Evolutionary conservation across 2,329 filamentous ascomycete genomes (phyloP), one percentile per base, ranked within the genome.

Genomic region (Aspergillus ibericus): DNA sequence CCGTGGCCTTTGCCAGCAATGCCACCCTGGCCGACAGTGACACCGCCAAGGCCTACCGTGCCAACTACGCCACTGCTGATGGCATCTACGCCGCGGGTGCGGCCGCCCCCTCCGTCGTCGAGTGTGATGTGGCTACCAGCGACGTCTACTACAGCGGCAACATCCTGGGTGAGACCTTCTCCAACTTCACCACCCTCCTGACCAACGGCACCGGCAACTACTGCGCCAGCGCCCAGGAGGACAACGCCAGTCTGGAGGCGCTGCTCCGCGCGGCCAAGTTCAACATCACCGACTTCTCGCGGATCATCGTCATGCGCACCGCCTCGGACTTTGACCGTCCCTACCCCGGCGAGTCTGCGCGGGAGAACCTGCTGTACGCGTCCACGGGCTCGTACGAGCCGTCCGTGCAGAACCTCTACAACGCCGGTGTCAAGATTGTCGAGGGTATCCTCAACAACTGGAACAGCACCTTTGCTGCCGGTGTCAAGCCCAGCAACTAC

Each of bases 271-370:
- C 82, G 1, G 83, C 85, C 0, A 73, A 83, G 20, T 78, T 80
- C 62, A 81, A 83, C 2, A 68, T 85, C 4, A 82, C 87, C 4
- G 89, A 91, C 70, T 91, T 89, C 72, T 72, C 78, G 5, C 82
- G 89, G 3, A 81, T 89, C 61, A 87, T 91, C 55, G 74, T 91
- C 59, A 85, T 91, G 81, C 82, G 89, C 27, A 86, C 86, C 68
- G 86, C 82, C 1, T 88, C 86, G 9, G 85, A 91, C 75, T 91
- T 91, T 68, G 89, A 91, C 70, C 83, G 89, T 5, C 87, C 87
- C 0, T 87, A 85, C 22, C 82, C 83, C 0, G 83, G 82, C 10
- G 72, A 83, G 7, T 78, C 81, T 0, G 81, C 84, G 8, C 79
- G 81, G 18, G 79, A 85, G 36, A 88, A 90, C 66, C 78, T 91